Conservation (phyloP, 1,284 basidiomycete species). For the Fereydounia khargensis region DNA sequence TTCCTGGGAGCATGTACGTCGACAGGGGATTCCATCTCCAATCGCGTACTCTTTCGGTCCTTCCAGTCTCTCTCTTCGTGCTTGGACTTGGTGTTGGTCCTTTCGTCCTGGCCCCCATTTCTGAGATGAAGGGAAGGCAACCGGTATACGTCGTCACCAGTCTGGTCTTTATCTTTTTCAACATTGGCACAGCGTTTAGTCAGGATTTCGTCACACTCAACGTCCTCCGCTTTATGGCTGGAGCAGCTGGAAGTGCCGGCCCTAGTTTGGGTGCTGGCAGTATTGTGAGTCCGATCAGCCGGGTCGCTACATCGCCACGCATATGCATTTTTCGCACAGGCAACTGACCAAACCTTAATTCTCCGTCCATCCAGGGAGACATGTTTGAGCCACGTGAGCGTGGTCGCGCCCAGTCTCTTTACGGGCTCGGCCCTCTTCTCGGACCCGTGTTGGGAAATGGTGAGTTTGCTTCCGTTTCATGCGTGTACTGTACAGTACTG, state of each 20-base stretch:
- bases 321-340: neutral
- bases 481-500: too few relatives aligned
- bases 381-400: conserved; percentile 44
- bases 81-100: conserved; percentile 56
- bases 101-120: conserved; percentile 60
- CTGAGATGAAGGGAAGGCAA: conserved; percentile 60
- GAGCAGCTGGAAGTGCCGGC: conserved; percentile 37
- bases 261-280: conserved; percentile 44
- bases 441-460: conserved; percentile 44
- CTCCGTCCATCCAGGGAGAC: conserved; percentile 35
- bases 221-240: conserved; percentile 41
- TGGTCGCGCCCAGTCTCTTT: conserved; percentile 35
- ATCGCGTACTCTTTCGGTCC: conserved; percentile 25
- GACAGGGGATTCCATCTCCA: conserved; percentile 19
- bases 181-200: conserved; percentile 47
- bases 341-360: neutral
- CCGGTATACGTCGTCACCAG: conserved; percentile 56
- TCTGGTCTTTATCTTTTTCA: conserved; percentile 54
- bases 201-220: conserved; percentile 52
- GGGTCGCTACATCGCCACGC: conserved; percentile 4
- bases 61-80: conserved; percentile 44
- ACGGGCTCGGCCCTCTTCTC: conserved; percentile 43
- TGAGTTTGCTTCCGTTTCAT: too few relatives aligned
- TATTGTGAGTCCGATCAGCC: too few relatives aligned
- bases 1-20: conserved; percentile 31